These are phyloP conservation scores for Gossypium anomalum DNA, from an alignment of 345 rosid genomes.

Conservation along the genomic window DNA sequence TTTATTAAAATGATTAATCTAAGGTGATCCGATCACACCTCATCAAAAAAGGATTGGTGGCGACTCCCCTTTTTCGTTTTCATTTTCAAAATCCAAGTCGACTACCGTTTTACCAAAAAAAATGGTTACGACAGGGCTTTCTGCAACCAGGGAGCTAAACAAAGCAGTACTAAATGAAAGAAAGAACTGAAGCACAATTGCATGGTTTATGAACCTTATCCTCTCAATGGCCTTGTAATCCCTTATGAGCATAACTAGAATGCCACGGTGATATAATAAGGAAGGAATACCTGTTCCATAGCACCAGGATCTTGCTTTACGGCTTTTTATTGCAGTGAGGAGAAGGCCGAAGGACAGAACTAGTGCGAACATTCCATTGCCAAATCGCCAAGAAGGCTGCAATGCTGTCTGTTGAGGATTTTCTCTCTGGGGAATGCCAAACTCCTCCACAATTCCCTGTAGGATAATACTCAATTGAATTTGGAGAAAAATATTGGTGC, in stretches of 20 bases:
- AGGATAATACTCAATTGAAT: conserved; percentile 22
- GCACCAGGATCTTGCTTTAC: conserved; percentile 72
- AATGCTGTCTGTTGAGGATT: conserved; percentile 39
- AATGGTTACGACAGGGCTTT: too few relatives aligned
- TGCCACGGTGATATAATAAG: not conserved
- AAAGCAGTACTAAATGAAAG: not conserved
- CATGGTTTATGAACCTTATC: not conserved
- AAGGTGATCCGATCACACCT: too few relatives aligned
- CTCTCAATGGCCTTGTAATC: not conserved
- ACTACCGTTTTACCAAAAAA: too few relatives aligned
- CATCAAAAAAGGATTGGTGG: too few relatives aligned
- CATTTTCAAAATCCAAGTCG: too few relatives aligned
- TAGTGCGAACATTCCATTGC: conserved; percentile 66
- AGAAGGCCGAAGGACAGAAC: conserved; percentile 67
- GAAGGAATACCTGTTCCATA: conserved; percentile 57
- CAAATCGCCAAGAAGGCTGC: conserved; percentile 64
- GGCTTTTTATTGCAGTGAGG: conserved; percentile 56
- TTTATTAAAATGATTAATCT: too few relatives aligned
- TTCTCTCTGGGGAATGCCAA: conserved; percentile 40
- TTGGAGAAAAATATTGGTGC: not conserved
- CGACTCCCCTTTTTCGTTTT: too few relatives aligned
- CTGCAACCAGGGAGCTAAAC: not conserved
- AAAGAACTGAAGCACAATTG: conserved; percentile 4
- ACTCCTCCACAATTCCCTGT: conserved; percentile 72
- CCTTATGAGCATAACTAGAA: not conserved